Base-by-base conservation (phyloP, 129 eudicot species). In the Oenanthe sinensis region DNA sequence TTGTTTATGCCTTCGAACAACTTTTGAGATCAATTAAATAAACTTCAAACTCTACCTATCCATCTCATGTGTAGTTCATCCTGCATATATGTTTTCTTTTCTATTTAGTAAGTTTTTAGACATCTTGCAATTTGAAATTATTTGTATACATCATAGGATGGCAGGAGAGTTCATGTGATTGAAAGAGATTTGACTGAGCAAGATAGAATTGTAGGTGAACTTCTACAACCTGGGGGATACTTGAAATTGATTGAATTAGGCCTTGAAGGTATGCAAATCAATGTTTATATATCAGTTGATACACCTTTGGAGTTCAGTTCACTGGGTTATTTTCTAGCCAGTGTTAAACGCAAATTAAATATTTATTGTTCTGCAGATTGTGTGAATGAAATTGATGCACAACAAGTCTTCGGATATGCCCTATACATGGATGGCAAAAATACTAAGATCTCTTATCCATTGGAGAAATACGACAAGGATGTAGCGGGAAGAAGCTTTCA, bases 401-500 rank as follows among this genome's bases (percentile, higher is more conserved):
- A 90, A 78, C 80, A 84, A 68, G 97, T 92, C 42, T 92, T 88
- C 75, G 97, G 97, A n/a, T 92, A 92, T 79, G 96, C 97, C 20
- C 86, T 92, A 36, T 92, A 88, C 90, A 92, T 88, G 84, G 93
- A 92, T 76, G 97, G 97, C 46, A 92, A 86, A 80, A 82, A 80
- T 46, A 92, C 93, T 49, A 74, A 76, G 4, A 89, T 92, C 68
- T 82, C 97, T 76, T 92, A 92, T 76, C 97, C 97, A 12, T 77
- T 92, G 87, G 91, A 88, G 70, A 88, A 90, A n/a, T 89, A 85
- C 82, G 93, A 92, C 77, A 74, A 87, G 26, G 96, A 92, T 77
- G 93, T 92, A 48, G 82, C 96, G 30, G 97, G 97, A 16, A 90
- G 96, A 82, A 87, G 97, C 85, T 92, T 92, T 71, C 97, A 92